Evolutionary conservation across 345 rosid species (phyloP), one percentile per base, ranked within the genome.

Genomic region (Noccaea caerulescens): DNA sequence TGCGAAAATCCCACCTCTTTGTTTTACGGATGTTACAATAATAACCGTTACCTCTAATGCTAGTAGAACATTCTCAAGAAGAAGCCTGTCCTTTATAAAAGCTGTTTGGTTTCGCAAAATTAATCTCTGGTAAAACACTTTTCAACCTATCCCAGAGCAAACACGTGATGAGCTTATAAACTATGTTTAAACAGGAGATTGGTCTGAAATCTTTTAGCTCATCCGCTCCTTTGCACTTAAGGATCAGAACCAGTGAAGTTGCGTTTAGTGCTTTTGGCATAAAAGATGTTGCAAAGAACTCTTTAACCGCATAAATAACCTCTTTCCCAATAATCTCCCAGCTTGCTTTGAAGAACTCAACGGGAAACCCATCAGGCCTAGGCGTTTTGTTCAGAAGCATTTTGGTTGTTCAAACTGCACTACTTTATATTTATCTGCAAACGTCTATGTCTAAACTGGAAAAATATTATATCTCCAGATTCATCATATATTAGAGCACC

Each of bases 41-140:
- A n/a, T 54, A 54, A 0, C 58, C 58, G 3, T n/a, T 0, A 53
- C 10, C 1, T 53, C 38, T 5, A 37, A 6, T 0, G 18, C 58
- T 1, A 30, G 14, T 0, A 53, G 2, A 2, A 53, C 38, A 7
- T 53, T 53, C 7, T 53, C 38, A 3, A 53, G 4, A 0, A 53
- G 7, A 0, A 53, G 1, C 9, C 38, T 30, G 2, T 53, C 37
- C 4, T 12, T n/a, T 0, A 53, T 7, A 2, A 53, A 53, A 3
- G 18, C 38, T 0, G 38, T 53, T 1, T 53, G 58, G 7, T 53
- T 53, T 0, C 16, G 38, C 0, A 12, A 1, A 0, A 53, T 3
- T 3, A 0, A 53, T 1, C 0, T 0, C 8, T 0, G 18, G 38
- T 0, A 53, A 5, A 1, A 53, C 2, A 3, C 2, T 12, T 2